phyloP scores from a whole-genome alignment of 306 rosid species.

The Lagenaria siceraria region DNA sequence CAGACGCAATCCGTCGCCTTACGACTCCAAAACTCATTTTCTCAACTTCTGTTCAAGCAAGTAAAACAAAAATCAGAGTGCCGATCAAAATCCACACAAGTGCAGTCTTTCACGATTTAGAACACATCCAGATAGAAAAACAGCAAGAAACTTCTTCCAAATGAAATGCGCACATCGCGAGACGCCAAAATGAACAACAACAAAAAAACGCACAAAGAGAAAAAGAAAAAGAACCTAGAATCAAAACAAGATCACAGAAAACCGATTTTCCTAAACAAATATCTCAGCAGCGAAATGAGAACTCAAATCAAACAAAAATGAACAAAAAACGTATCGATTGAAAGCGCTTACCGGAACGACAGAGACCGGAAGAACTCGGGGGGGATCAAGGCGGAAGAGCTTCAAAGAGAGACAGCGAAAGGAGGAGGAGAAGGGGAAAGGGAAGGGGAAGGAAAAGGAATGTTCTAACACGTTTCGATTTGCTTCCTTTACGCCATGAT shows the following conservation, averaged over 20 bases:
- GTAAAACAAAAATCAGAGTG: not conserved
- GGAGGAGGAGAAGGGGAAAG: not conserved
- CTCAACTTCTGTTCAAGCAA: not conserved
- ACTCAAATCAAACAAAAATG: not conserved
- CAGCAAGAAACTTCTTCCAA: not conserved
- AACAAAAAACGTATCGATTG: too few species aligned
- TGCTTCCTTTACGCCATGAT: not conserved
- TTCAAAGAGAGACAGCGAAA: not conserved
- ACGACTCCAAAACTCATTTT: conserved; percentile 38
- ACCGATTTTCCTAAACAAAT: not conserved
- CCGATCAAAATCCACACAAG: not conserved
- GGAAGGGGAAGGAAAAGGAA: not conserved
- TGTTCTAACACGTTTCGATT: not conserved
- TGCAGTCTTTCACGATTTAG: not conserved
- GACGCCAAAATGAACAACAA: not conserved
- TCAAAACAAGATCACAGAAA: not conserved
- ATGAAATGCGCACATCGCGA: too few species aligned
- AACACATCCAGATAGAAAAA: not conserved
- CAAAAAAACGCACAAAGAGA: not conserved
- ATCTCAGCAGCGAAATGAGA: not conserved
- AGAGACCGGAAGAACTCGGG: not conserved
- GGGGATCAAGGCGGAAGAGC: not conserved
- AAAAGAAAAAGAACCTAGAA: not conserved
- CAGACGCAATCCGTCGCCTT: conserved; percentile 62
- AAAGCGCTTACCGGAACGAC: not conserved